Evolutionary conservation across 2,329 filamentous ascomycete species (phyloP).

Genomic region (Aureobasidium sp.): DNA sequence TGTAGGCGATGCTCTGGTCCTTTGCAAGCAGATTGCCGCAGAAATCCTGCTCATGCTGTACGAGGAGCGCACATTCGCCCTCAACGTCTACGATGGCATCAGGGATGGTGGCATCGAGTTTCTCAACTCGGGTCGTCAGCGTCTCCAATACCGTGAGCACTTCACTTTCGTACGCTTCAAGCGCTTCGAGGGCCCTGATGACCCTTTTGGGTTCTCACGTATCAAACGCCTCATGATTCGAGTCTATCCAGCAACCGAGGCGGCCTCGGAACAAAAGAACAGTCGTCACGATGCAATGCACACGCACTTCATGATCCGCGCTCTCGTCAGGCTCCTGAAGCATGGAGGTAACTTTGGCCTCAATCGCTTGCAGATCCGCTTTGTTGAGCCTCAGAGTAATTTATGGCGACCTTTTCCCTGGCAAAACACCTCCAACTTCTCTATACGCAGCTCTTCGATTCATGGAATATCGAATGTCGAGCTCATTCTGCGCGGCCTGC

Average conservation of each 20-base stretch:
- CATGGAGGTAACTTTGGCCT: constrained; percentile 17
- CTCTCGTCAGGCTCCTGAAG: constrained; percentile 21
- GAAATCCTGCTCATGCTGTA: constrained; percentile 20
- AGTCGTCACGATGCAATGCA: constrained; percentile 19
- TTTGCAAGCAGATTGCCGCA: constrained; percentile 19
- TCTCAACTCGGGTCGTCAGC: constrained; percentile 23
- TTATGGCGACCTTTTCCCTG: neutral
- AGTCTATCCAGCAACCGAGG: constrained; percentile 18
- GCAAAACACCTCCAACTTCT: neutral
- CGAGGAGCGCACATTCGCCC: constrained; percentile 17
- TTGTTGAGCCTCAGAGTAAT: constrained; percentile 10
- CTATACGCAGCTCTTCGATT: constrained; percentile 19
- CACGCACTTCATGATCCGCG: constrained; percentile 24
- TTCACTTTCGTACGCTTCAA: constrained; percentile 20
- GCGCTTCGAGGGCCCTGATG: constrained; percentile 18
- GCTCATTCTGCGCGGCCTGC: constrained; percentile 21
- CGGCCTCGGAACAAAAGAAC: neutral
- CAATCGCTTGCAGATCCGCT: constrained; percentile 19
- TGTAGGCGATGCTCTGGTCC: constrained; percentile 18
- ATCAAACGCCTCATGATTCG: constrained; percentile 23
- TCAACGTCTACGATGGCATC: constrained; percentile 15
- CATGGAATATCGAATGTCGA: constrained; percentile 21
- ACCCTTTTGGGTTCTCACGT: constrained; percentile 21
- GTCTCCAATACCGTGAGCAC: constrained; percentile 20
- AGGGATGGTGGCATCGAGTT: constrained; percentile 25